A percentile compares a stretch with the other conserved stretches of the same genome.
Conservation (phyloP, 306 rosid species). For the Parietaria judaica region DNA sequence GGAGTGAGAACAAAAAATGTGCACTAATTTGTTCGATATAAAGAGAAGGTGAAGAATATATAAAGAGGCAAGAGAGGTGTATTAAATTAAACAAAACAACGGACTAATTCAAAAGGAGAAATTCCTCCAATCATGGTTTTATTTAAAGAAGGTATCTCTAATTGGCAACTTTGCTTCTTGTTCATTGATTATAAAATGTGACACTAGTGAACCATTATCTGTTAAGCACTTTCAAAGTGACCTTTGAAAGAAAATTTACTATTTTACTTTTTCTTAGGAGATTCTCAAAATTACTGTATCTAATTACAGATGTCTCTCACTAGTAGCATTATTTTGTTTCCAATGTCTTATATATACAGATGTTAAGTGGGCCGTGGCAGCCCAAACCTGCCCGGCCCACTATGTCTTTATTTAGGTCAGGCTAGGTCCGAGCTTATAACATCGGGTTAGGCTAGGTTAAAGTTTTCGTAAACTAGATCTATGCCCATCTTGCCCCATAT, state of each 20-base stretch:
- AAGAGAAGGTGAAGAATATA: conserved; percentile 41
- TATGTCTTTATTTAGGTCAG: too few relatives aligned
- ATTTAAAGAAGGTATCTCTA: conserved; percentile 16
- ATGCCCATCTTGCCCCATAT: too few relatives aligned
- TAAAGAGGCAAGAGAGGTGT: conserved; percentile 29
- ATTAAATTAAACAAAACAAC: conserved; percentile 16
- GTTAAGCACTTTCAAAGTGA: conserved; percentile 37
- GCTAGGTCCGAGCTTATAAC: too few relatives aligned
- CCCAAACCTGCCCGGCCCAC: too few relatives aligned
- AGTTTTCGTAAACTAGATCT: too few relatives aligned
- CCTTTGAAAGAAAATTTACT: conserved; percentile 20
- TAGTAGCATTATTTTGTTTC: too few relatives aligned
- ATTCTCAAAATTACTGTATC: too few relatives aligned
- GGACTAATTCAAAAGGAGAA: conserved; percentile 25
- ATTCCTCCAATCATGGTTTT: conserved; percentile 72
- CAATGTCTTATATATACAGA: too few relatives aligned
- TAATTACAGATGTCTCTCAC: too few relatives aligned
- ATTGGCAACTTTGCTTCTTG: conserved; percentile 4
- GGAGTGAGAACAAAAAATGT: conserved; percentile 35
- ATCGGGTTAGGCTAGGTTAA: too few relatives aligned
- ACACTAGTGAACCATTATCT: conserved; percentile 40
- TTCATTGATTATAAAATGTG: conserved; percentile 18
- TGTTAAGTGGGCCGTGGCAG: too few relatives aligned
- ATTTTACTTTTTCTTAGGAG: conserved; percentile 11
- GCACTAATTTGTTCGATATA: conserved; percentile 34